Conservation (phyloP, 192 early-diverging fungal species). For the Backusella liffmaniae region DNA sequence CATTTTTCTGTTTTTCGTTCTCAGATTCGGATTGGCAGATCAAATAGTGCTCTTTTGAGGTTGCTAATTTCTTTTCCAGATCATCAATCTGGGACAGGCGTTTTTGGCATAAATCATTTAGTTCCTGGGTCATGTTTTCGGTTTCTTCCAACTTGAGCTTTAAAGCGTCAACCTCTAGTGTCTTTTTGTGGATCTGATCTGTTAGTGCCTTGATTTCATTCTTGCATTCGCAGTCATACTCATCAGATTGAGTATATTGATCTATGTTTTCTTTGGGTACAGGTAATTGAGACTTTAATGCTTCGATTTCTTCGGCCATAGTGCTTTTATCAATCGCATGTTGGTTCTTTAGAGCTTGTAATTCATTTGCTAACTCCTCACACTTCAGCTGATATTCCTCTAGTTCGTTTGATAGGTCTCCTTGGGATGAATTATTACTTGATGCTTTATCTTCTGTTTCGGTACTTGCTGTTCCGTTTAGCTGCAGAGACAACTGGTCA, state of each 20-base stretch:
- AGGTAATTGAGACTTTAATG: neutral
- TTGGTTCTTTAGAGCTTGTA: neutral
- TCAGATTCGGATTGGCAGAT: neutral
- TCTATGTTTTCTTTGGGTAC: neutral
- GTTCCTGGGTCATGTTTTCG: slow-evolving; percentile 1
- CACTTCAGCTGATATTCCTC: neutral
- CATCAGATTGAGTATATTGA: neutral
- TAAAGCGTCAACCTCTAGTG: neutral
- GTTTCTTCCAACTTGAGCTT: slow-evolving; percentile 11
- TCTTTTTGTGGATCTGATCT: slow-evolving; percentile 2
- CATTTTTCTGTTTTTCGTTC: neutral
- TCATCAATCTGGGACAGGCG: neutral
- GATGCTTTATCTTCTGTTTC: neutral
- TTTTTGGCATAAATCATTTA: neutral
- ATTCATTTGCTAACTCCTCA: neutral
- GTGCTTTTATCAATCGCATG: neutral
- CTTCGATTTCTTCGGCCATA: neutral
- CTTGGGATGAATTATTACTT: neutral
- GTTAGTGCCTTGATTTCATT: neutral
- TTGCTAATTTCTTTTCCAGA: neutral
- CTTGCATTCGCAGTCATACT: neutral
- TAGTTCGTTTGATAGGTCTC: neutral
- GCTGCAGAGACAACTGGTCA: neutral
- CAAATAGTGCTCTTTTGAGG: neutral
- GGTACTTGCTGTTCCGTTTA: neutral